Percentiles rank a stretch among this genome's conserved stretches.
phyloP scores from a whole-genome alignment of 164 flowering plant genomes.

The Tetrastigma voinierianum region DNA sequence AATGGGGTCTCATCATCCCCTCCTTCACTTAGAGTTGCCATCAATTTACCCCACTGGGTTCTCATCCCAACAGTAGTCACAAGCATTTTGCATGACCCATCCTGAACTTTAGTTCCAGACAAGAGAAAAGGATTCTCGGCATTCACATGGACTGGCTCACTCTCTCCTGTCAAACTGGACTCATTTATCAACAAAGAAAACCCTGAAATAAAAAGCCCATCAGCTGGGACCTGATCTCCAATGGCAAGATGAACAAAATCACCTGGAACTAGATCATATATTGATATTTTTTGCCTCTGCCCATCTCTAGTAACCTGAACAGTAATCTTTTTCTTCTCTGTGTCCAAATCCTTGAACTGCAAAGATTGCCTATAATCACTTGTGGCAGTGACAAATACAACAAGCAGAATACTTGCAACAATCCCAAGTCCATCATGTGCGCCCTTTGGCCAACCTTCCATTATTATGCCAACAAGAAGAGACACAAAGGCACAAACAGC shows the following conservation, averaged over 20 bases:
- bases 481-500: constrained; percentile 81
- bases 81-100: constrained; percentile 96
- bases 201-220: constrained; percentile 88
- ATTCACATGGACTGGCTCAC: constrained; percentile 73
- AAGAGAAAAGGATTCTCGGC: constrained; percentile 71
- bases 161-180: constrained; percentile 94
- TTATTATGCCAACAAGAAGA: constrained; percentile 70
- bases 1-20: constrained; percentile 97
- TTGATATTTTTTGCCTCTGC: constrained; percentile 78
- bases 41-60: constrained; percentile 97
- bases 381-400: constrained; percentile 93
- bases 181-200: constrained; percentile 80
- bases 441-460: constrained; percentile 98
- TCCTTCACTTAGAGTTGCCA: constrained; percentile 97
- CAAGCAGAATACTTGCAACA: constrained; percentile 85
- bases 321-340: constrained; percentile 85
- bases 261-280: constrained; percentile 88
- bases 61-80: constrained; percentile 98
- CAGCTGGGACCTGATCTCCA: constrained; percentile 97
- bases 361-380: constrained; percentile 92
- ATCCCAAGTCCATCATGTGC: constrained; percentile 98
- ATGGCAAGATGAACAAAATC: constrained; percentile 88
- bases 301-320: constrained; percentile 83
- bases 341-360: constrained; percentile 94
- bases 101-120: constrained; percentile 96